phyloP scores from a whole-genome alignment of 1,284 basidiomycete species.

The Cryptococcus sp. region DNA sequence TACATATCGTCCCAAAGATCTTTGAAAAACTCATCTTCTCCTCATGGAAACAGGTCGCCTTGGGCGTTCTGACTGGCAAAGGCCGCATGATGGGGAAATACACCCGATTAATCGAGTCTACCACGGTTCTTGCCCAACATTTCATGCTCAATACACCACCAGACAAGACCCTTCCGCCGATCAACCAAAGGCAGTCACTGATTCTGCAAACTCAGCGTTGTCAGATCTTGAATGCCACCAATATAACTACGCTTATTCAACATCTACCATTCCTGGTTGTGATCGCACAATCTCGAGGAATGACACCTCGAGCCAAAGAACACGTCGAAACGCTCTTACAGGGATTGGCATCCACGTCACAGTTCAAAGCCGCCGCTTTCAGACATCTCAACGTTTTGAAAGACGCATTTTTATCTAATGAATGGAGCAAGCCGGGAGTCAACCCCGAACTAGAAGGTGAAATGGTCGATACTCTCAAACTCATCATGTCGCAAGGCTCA shows the following conservation, averaged over 20 bases:
- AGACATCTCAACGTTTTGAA: constrained; percentile 41
- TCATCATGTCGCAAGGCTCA: constrained; percentile 43
- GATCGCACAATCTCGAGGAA: constrained; percentile 16
- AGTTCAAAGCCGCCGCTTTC: constrained; percentile 46
- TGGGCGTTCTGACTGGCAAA: constrained; percentile 15
- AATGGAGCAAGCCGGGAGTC: constrained; percentile 35
- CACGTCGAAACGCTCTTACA: constrained; percentile 24
- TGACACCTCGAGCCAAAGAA: constrained; percentile 18
- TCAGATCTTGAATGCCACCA: constrained; percentile 22
- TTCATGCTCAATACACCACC: constrained; percentile 31
- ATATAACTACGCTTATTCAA: constrained; percentile 32
- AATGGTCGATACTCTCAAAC: constrained; percentile 43
- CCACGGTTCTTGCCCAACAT: constrained; percentile 31
- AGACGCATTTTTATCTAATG: constrained; percentile 41
- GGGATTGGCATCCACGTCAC: constrained; percentile 31
- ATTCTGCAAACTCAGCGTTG: constrained; percentile 33
- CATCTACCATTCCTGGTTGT: constrained; percentile 41
- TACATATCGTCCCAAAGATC: constrained; percentile 20
- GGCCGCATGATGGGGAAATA: constrained; percentile 25
- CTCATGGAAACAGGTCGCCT: constrained; percentile 31
- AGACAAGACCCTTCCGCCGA: constrained; percentile 26
- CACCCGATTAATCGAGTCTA: constrained; percentile 22
- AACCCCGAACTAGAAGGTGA: constrained; percentile 33
- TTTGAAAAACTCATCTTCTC: constrained; percentile 31
- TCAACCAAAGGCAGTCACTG: constrained; percentile 31